Base-by-base conservation (phyloP, 352 stramenopile species). In the Phytophthora meadii region DNA sequence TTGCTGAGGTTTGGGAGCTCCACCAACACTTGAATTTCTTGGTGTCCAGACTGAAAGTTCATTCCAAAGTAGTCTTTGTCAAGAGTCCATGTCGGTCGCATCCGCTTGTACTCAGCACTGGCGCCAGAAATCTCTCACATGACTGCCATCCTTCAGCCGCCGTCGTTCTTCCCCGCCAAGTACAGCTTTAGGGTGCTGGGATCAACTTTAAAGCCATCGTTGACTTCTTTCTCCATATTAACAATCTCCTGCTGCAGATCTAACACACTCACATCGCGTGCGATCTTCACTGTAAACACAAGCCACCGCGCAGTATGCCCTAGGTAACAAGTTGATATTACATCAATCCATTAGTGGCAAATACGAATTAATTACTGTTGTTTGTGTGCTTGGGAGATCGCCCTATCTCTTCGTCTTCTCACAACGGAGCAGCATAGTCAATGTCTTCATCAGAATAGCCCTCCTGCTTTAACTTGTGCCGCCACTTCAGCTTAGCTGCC, bases 221-320 rank as follows among this genome's bases (percentile, higher is more conserved):
- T 30, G 47, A 52, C 37, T 0, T 9, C 28, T 34, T 34, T 34
- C 28, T 34, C 10, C 22, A 19, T 14, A 34, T 30, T n/a, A 22
- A 36, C 36, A 37, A 61, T 53, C 10, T 17, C 41, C 42, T 53
- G 22, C 44, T 67, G 66, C 54, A 74, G 66, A 30, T 54, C 54
- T 2, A 34, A 19, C 49, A 74, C 66, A 37, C 59, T 50, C 27
- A 55, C 66, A 64, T 63, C 37, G 32, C 24, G 48, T n/a, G 36
- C 41, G 24, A 74, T 66, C 54, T 67, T 50, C 15, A 72, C 52
- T n/a, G 50, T 19, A 22, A 72, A 63, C 41, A 70, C 41, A 22
- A 22, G 19, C 19, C 19, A 22, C 22, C 22, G 22, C 22, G 22
- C 22, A 22, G 22, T 22, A 22, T 22, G 22, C 22, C 22, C 22